Base-by-base conservation (phyloP, 2,329 filamentous ascomycete species). In the Phialocephala subalpina region DNA sequence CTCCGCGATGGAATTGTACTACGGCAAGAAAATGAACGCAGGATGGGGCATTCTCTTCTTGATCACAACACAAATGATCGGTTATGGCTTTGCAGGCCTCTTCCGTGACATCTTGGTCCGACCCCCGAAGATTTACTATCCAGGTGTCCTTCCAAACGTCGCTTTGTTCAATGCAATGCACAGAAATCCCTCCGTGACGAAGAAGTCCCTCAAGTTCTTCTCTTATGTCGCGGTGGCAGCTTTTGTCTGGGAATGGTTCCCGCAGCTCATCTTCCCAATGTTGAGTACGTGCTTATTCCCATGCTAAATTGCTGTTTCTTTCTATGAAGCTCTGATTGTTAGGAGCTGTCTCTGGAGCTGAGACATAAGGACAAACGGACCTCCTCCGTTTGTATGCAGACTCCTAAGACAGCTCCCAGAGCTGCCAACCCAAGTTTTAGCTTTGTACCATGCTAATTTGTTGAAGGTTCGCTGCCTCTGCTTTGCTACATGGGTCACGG, bases 201-300 rank as follows among this genome's bases (percentile, higher is more conserved):
- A 68, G 58, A 74, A 73, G 35, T 75, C 73, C 3, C 68, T 76
- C 47, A 69, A 57, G 42, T 77, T 75, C 69, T 77, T 76, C 53
- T 56, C 63, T 22, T 69, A 69, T 62, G 72, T 76, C 11, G 71
- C 71, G 18, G 22, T 57, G 11, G 58, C 61, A 4, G 72, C 75
- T 8, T 78, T 78, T 53, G 47, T 70, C 40, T 78, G 72, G 59
- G 71, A 78, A 59, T 78, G 73, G 70, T 69, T 78, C 18, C 77
- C 77, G 2, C 69, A 73, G 16, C 65, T 77, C 16, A 73, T 78
- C 3, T 77, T 77, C 52, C 76, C 73, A 12, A 40, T 75, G 2
- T 68, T 74, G 35, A 65, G 67, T n/a, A n/a, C n/a, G n/a, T n/a
- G n/a, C n/a, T n/a, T n/a, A n/a, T n/a, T n/a, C n/a, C n/a, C n/a